Conservation (phyloP, 2,329 filamentous ascomycete genomes). For the Rasamsonia emersonii region DNA sequence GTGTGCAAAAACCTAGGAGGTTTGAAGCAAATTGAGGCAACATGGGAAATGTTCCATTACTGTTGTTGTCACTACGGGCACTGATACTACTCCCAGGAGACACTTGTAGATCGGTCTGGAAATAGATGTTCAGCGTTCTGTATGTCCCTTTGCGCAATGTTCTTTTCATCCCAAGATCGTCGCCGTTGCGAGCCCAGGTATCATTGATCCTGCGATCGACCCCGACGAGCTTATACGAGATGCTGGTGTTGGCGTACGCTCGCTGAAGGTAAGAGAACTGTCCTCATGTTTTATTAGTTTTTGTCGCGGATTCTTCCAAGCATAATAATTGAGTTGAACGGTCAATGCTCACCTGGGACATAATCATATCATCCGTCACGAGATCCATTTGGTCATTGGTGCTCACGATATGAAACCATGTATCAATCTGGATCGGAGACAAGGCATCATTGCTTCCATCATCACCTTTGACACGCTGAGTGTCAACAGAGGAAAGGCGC, state of each 20-base stretch:
- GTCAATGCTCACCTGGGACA: constrained; percentile 22
- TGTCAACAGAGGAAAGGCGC: constrained; percentile 14
- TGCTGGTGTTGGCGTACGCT: constrained; percentile 36
- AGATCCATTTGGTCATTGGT: constrained; percentile 18
- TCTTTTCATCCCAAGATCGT: constrained; percentile 45
- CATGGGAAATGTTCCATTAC: constrained; percentile 8
- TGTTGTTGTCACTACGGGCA: constrained; percentile 18
- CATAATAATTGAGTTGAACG: not conserved
- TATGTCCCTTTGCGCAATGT: constrained; percentile 48
- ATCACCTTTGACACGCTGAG: constrained; percentile 4
- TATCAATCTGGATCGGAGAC: constrained; percentile 27
- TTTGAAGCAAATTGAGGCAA: constrained; percentile 16
- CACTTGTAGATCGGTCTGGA: constrained; percentile 45
- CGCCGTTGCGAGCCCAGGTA: constrained; percentile 44
- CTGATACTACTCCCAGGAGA: constrained; percentile 16
- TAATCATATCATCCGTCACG: constrained; percentile 26
- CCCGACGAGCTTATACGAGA: constrained; percentile 43
- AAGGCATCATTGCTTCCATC: constrained; percentile 13
- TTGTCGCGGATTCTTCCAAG: constrained; percentile 1
- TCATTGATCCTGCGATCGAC: constrained; percentile 46
- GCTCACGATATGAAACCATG: constrained; percentile 37
- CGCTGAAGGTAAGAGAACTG: constrained; percentile 35
- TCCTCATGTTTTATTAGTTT: constrained; percentile 2
- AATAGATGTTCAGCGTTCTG: constrained; percentile 50
- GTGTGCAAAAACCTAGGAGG: constrained; percentile 48